Evolutionary conservation across 2,329 filamentous ascomycete genomes (phyloP), one percentile per base, ranked within the genome.

Genomic region (Cercospora sp.): DNA sequence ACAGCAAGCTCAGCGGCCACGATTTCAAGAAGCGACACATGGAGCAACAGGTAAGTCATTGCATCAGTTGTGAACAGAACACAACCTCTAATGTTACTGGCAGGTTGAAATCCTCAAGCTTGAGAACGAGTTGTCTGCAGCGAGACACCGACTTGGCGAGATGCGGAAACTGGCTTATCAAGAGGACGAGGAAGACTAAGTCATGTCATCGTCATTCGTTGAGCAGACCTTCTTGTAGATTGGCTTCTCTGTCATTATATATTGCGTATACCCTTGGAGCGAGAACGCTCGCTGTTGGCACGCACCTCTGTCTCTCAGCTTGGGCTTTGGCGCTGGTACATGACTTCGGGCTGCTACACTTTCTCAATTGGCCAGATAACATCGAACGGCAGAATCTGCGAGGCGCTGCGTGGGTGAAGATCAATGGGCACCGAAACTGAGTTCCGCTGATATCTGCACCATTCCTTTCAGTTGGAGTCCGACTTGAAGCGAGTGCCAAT

Each of bases 1-100:
- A 98, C 81, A 85, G 87, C 53, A 92, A 93, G 82, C 84, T 99
- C 58, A 94, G 92, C 70, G 89, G 91, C 34, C 94, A 97, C 81
- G 95, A 99, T 83, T 98, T 99, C 85, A 99, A 99, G 86, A 93
- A 97, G 62, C 88, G 91, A 75, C 94, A 99, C 83, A 99, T 99
- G 95, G 95, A 99, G 83, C 95, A 99, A 79, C 95, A 99, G 91
- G 94, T 97, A 85, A 76, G 87, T 85, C 55, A 60, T 37, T n/a
- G 18, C 59, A 43, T 18, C 43, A 24, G 5, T 9, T 28, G 63
- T 64, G 66, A 4, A 69, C 45, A 26, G 49, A 64, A 45, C 57
- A 24, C 8, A 18, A n/a, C 5, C 43, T 43, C 62, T 65, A 16
- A 65, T n/a, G 24, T 58, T 18, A 37, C 8, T 53, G 73, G 71